Evolutionary conservation across 257 asterid genomes (phyloP), one percentile per base, ranked within the genome.

Genomic region (Primulina eburnea): DNA sequence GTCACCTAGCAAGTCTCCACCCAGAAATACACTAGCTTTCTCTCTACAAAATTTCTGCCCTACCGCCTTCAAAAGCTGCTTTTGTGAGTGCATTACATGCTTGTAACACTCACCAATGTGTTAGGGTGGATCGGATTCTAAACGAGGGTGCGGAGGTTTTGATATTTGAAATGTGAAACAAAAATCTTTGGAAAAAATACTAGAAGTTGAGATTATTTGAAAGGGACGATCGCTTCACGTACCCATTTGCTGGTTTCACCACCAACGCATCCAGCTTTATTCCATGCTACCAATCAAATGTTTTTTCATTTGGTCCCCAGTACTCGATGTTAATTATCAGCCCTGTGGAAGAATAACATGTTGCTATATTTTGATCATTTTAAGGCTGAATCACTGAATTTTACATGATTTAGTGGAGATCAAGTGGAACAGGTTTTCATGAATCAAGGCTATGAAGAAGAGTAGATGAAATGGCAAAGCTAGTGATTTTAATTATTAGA

Each of bases 391-490:
- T 2, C 11, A 40, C 5, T 40, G 52, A 40, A 2, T 11, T 10
- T 33, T 40, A 10, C 52, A 11, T 40, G 52, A 11, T 40, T 40
- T 40, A 10, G 52, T 40, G 52, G 16, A 40, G 52, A 40, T 40
- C 17, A 40, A 40, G 52, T 10, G 52, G 17, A 40, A 17, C 52
- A 10, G 52, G 17, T 52, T 73, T 67, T 7, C 37, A 1, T 62
- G 67, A 67, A 26, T 35, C 26, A 8, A 53, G 47, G 57, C 29
- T 30, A 26, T 59, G 30, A 5, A 55, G 50, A 21, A 8, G 50
- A 50, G 64, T 60, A 56, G n/a, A 35, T 28, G 60, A 53, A 21
- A n/a, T 28, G 30, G 69, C 40, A 47, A 60, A 60, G 50, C 24
- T 11, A 7, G 8, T 37, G 56, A 61, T 62, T 32, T 61, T 29